Percentiles rank a stretch among this genome's conserved stretches.
Evolutionary conservation across 2,329 filamentous ascomycete genomes (phyloP).

Genomic region (Fusarium sp.): DNA sequence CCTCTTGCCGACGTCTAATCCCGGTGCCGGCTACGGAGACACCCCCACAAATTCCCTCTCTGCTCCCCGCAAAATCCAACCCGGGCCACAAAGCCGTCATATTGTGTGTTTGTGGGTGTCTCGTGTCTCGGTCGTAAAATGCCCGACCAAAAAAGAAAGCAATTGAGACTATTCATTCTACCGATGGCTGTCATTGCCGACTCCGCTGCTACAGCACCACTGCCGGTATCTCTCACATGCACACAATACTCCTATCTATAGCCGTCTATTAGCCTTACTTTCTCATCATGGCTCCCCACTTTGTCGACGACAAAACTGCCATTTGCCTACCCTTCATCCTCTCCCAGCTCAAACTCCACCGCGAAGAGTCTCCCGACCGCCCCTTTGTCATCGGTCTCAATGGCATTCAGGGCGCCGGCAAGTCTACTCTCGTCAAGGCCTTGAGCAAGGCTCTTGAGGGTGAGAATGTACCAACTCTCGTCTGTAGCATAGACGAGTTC

Average conservation of each 20-base stretch:
- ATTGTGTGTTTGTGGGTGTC: slow-evolving; percentile 9
- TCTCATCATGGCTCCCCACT: slow-evolving; percentile 54
- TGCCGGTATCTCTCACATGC: slow-evolving; percentile 19
- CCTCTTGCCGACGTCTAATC: slow-evolving; percentile 40
- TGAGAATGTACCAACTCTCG: slow-evolving; percentile 73
- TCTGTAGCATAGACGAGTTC: slow-evolving; percentile 90
- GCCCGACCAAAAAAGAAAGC: slow-evolving; percentile 37
- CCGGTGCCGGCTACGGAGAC: slow-evolving; percentile 40
- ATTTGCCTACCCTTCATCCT: slow-evolving; percentile 85
- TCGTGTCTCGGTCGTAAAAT: slow-evolving; percentile 37
- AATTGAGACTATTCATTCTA: slow-evolving; percentile 10
- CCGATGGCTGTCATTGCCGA: slow-evolving; percentile 28
- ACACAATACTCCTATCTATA: background rate
- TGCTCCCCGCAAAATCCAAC: slow-evolving; percentile 41
- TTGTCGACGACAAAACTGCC: slow-evolving; percentile 83
- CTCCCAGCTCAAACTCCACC: slow-evolving; percentile 68
- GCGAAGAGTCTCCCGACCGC: slow-evolving; percentile 56
- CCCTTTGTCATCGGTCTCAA: slow-evolving; percentile 90
- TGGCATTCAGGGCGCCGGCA: slow-evolving; percentile 92
- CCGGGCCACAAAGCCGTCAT: slow-evolving; percentile 35
- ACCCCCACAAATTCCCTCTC: slow-evolving; percentile 39
- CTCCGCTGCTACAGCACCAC: background rate
- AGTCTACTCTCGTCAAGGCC: slow-evolving; percentile 85
- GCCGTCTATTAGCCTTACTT: slow-evolving; percentile 10
- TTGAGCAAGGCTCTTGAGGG: slow-evolving; percentile 74